Evolutionary conservation across 1,284 basidiomycete species (phyloP), one percentile per base, ranked within the genome.

Genomic region (Cutaneotrichosporon mucoides): DNA sequence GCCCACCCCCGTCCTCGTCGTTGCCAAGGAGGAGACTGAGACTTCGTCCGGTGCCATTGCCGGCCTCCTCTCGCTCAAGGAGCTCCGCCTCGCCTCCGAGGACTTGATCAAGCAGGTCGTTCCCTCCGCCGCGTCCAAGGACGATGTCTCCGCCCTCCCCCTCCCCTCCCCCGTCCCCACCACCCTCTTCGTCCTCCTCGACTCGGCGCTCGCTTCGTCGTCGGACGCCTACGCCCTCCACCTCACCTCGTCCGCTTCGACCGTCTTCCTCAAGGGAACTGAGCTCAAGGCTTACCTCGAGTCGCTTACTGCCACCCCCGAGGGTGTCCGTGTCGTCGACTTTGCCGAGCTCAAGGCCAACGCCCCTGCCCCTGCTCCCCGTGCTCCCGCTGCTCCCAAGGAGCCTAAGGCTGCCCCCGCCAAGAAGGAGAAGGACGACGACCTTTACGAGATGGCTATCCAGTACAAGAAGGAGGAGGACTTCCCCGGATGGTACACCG

Each of bases 391-490:
- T 16, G 59, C 55, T 24, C 55, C 61, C 41, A 60, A 60, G 59
- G 51, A 53, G 44, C 58, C 68, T 42, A 69, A 68, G 59, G 64
- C 66, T 51, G 68, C 56, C 41, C 70, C 55, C 38, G 63, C 66
- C 8, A 59, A 64, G 49, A 54, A 66, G 16, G 55, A 55, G 86
- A 36, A 89, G 87, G 79, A 90, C 58, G 89, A 93, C 64, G 89
- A 90, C 57, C 87, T 89, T 2, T 86, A 92, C 41, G 89, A 93
- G 80, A 89, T 95, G 72, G 92, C 92, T 37, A 88, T 96, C 71
- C 89, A 90, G 55, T 88, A 92, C 73, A 92, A 92, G 84, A 96
- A 97, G 79, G 91, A 95, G 73, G 89, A 88, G 55, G 92, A 95
- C 76, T 96, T 97, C 76, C 82, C 92, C 9, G 85, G 85, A 37